phyloP scores from a whole-genome alignment of 2,329 filamentous ascomycete genomes.

The Alternaria sp. region DNA sequence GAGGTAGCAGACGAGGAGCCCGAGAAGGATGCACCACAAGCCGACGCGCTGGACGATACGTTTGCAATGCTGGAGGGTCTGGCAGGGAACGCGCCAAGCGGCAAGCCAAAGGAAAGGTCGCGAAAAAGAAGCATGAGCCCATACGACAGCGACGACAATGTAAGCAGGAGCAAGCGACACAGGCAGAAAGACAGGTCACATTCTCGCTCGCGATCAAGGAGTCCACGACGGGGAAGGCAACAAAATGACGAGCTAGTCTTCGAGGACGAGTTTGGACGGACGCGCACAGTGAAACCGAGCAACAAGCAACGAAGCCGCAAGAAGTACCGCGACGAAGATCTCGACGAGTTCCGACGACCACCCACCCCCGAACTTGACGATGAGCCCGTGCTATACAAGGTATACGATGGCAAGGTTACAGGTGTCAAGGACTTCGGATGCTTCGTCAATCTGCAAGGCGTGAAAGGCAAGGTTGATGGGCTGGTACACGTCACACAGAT shows the following conservation, averaged over 20 bases:
- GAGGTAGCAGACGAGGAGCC: slow-evolving; percentile 60
- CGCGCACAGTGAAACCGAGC: slow-evolving; percentile 52
- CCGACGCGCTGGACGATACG: slow-evolving; percentile 87
- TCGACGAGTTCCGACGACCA: slow-evolving; percentile 70
- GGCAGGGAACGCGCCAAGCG: slow-evolving; percentile 60
- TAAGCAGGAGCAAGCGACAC: slow-evolving; percentile 54
- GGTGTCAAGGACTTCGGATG: slow-evolving; percentile 95
- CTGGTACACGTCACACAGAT: slow-evolving; percentile 94
- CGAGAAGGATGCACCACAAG: slow-evolving; percentile 53
- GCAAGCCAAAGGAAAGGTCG: slow-evolving; percentile 57
- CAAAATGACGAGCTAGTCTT: slow-evolving; percentile 63
- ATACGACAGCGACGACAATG: slow-evolving; percentile 56
- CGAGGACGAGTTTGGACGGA: slow-evolving; percentile 67
- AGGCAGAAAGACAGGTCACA: slow-evolving; percentile 60
- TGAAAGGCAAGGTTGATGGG: slow-evolving; percentile 88
- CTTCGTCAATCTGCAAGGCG: slow-evolving; percentile 89
- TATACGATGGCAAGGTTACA: slow-evolving; percentile 89
- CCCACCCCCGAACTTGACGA: slow-evolving; percentile 82
- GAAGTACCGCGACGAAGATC: slow-evolving; percentile 51
- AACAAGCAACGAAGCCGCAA: slow-evolving; percentile 54
- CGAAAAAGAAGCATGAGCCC: slow-evolving; percentile 69
- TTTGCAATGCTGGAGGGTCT: slow-evolving; percentile 89
- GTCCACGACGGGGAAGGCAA: slow-evolving; percentile 55
- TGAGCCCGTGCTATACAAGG: slow-evolving; percentile 78
- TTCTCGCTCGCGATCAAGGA: slow-evolving; percentile 62